Base-by-base conservation (phyloP, 106 monocot species). In the Acorus gramineus region DNA sequence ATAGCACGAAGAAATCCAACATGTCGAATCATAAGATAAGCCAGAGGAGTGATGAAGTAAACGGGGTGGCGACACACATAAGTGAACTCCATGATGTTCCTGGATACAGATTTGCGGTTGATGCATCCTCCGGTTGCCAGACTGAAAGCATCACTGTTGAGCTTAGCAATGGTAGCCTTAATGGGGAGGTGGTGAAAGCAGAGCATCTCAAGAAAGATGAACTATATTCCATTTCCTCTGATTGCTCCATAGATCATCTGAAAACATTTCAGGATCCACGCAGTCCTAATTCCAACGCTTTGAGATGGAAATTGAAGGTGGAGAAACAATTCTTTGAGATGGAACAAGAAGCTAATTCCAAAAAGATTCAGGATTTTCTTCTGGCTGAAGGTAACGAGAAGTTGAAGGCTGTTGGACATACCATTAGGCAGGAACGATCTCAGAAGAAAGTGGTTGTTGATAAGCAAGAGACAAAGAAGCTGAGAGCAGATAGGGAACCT, bases 291-390 rank as follows among this genome's bases (percentile, higher is more conserved):
- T 12, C 6, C 60, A 42, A 65, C 43, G 42, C 56, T 68, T 64
- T 62, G 69, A 57, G 70, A 60, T 4, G 64, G 60, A 76, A 91
- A 62, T 88, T 85, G 96, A 81, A 79, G 76, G 77, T 66, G 44
- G 85, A 79, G 66, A 75, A 81, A 43, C 63, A 85, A 63, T 88
- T 83, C 57, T 79, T 79, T 77, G 83, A 85, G 68, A 45, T 83
- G 67, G 57, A 73, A 42, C 63, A 68, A 43, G 73, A 68, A 28
- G 28, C 28, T 1, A 28, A 28, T 28, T 28, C 28, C 28, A 28
- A 28, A 28, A 28, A 28, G 28, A 28, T 28, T 28, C 28, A 28
- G 28, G 28, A 28, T 28, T 28, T 28, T 28, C 28, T 28, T 28
- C 28, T 28, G 28, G 28, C 28, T 28, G 28, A 28, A 1, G 28